Evolutionary conservation across 1,284 basidiomycete genomes (phyloP).

Genomic region (Ceratobasidium sp.): DNA sequence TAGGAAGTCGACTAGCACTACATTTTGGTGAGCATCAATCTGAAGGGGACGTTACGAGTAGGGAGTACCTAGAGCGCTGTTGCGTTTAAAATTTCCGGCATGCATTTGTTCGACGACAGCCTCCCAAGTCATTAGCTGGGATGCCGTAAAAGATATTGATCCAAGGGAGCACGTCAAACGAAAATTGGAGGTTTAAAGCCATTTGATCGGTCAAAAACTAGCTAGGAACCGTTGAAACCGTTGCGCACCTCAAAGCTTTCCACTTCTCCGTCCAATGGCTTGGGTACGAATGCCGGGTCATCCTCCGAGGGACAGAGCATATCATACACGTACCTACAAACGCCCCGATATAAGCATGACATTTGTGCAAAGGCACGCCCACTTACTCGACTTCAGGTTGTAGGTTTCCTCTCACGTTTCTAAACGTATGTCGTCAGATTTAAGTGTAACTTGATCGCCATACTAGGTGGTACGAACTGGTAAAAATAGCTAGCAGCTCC

Average conservation of each 20-base stretch:
- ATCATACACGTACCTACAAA: constrained; percentile 77
- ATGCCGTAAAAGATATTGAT: background rate
- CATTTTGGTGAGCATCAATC: background rate
- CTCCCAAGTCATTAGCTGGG: constrained; percentile 64
- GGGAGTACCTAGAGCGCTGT: constrained; percentile 72
- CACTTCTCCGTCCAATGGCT: constrained; percentile 90
- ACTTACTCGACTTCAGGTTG: constrained; percentile 86
- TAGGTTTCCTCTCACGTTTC: constrained; percentile 74
- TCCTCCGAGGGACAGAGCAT: constrained; percentile 67
- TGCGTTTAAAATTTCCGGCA: constrained; percentile 80
- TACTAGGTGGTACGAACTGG: constrained; percentile 54
- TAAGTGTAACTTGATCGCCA: constrained; percentile 39
- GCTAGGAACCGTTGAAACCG: background rate
- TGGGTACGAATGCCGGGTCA: constrained; percentile 61
- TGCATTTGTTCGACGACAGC: constrained; percentile 64
- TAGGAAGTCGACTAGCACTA: constrained; percentile 85
- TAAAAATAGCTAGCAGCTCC: constrained; percentile 73
- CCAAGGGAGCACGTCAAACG: background rate
- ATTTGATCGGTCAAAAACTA: background rate
- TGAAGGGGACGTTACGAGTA: background rate
- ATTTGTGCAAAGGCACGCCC: background rate
- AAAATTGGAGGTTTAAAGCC: no score
- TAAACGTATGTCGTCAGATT: constrained; percentile 50
- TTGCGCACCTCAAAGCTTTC: constrained; percentile 79
- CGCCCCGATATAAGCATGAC: background rate